Conservation (phyloP, 2,329 filamentous ascomycete genomes). For the Colletotrichum nymphaeae region DNA sequence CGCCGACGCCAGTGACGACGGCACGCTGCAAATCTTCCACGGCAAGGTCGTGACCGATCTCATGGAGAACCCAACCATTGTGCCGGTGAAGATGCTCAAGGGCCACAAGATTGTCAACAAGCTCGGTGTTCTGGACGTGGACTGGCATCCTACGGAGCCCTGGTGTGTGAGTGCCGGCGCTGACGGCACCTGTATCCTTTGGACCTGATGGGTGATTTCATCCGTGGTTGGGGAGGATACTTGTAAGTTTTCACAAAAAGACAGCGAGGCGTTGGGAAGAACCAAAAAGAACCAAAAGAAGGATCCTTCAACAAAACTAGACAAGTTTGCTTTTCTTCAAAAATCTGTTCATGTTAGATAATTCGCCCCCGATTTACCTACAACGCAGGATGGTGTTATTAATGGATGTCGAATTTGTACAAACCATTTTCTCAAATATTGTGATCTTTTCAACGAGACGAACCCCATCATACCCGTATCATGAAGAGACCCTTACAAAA, state of each 20-base stretch:
- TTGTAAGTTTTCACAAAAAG: conserved; percentile 32
- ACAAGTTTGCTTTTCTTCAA: neutral
- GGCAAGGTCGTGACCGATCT: conserved; percentile 94
- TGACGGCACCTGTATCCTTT: conserved; percentile 91
- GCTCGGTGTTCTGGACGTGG: conserved; percentile 90
- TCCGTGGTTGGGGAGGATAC: conserved; percentile 11
- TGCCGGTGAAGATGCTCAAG: conserved; percentile 92
- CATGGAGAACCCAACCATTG: conserved; percentile 96
- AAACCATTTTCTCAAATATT: neutral
- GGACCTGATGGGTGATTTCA: conserved; percentile 66
- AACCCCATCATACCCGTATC: neutral
- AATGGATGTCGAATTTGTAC: conserved; percentile 26
- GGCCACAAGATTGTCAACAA: conserved; percentile 90
- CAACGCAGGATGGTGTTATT: conserved; percentile 12
- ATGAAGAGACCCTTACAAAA: neutral
- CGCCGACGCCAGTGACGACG: conserved; percentile 95
- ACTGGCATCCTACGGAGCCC: conserved; percentile 95
- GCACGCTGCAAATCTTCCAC: conserved; percentile 95
- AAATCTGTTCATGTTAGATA: conserved; percentile 14
- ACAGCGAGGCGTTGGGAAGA: conserved; percentile 36
- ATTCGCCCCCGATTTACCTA: conserved; percentile 6
- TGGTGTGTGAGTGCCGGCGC: conserved; percentile 96
- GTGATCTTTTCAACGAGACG: neutral
- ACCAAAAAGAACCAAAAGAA: conserved; percentile 27
- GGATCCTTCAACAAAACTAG: neutral